These are phyloP conservation scores for Sporothrix brasiliensis DNA, from an alignment of 2,329 filamentous ascomycete species.

Conservation along the genomic window DNA sequence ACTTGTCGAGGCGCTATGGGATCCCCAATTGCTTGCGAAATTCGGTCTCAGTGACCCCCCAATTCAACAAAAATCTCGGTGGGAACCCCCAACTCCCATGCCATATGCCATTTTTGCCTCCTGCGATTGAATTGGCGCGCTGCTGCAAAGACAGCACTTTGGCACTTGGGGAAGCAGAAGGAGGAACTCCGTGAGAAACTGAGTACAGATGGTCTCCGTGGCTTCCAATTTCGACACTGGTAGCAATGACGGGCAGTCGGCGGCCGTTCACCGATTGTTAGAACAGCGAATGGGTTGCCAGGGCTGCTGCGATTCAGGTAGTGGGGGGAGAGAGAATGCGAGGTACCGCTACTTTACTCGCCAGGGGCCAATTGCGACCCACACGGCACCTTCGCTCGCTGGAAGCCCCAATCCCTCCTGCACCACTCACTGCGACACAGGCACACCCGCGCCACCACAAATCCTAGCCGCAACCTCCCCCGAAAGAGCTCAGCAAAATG, in stretches of 20 bases:
- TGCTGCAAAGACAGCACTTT: neutral
- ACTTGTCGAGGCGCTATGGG: constrained; percentile 12
- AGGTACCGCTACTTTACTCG: constrained; percentile 30
- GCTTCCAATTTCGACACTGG: constrained; percentile 9
- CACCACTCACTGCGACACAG: constrained; percentile 27
- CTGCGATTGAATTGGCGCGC: neutral
- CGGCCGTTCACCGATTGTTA: constrained; percentile 6
- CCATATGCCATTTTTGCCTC: neutral
- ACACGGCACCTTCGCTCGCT: constrained; percentile 14
- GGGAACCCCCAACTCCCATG: constrained; percentile 29
- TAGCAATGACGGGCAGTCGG: neutral
- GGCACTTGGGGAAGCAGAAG: neutral
- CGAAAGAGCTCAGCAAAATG: neutral
- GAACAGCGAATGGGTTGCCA: constrained; percentile 3
- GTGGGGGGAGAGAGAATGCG: neutral
- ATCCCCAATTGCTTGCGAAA: constrained; percentile 17
- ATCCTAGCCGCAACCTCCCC: constrained; percentile 21
- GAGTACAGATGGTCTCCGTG: neutral
- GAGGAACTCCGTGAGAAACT: neutral
- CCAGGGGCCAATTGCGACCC: constrained; percentile 18
- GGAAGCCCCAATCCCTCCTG: constrained; percentile 27
- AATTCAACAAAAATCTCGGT: constrained; percentile 34
- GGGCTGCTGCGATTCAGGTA: constrained; percentile 1
- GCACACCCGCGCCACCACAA: constrained; percentile 8
- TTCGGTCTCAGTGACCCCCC: neutral